Conservation (phyloP, 352 stramenopile species). For the Saprolegnia parasitica region DNA sequence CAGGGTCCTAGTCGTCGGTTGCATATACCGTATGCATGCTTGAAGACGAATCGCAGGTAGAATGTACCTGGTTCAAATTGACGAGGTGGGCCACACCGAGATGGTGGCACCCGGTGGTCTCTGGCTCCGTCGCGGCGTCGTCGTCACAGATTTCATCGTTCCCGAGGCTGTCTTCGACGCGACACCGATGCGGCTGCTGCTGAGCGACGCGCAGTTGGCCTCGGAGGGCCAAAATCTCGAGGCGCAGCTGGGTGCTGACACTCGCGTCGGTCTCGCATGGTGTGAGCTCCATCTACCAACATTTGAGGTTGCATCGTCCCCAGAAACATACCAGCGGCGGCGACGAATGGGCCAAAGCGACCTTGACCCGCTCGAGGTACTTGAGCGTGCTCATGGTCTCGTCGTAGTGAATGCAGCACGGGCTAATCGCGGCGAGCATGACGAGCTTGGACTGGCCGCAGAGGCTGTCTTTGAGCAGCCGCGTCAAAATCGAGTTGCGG, state of each 20-base stretch:
- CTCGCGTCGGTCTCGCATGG: not conserved
- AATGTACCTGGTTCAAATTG: constrained; percentile 28
- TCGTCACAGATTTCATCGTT: not conserved
- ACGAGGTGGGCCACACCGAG: constrained; percentile 18
- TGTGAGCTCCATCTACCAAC: constrained; percentile 25
- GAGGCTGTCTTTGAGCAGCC: constrained; percentile 72
- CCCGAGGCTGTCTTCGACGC: not conserved
- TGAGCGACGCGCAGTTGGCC: constrained; percentile 20
- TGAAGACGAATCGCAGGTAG: not conserved
- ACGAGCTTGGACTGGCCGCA: constrained; percentile 77
- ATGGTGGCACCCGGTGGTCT: constrained; percentile 3
- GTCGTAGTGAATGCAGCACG: constrained; percentile 78
- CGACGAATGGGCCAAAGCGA: constrained; percentile 7
- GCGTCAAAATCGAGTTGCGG: constrained; percentile 84
- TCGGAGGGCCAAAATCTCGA: constrained; percentile 10
- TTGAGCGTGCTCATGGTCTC: constrained; percentile 83
- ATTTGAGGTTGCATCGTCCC: constrained; percentile 19
- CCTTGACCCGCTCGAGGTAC: constrained; percentile 69
- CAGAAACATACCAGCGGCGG: not conserved
- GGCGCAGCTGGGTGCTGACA: not conserved
- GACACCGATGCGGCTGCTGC: not conserved
- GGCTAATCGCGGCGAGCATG: constrained; percentile 85
- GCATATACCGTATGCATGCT: not conserved
- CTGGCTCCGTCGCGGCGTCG: not conserved
- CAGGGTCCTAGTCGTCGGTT: constrained; percentile 1